A percentile compares a stretch with the other conserved stretches of the same genome.
These are phyloP conservation scores for Noccaea bulbosa DNA, from an alignment of 345 rosid species.

Conservation along the genomic window DNA sequence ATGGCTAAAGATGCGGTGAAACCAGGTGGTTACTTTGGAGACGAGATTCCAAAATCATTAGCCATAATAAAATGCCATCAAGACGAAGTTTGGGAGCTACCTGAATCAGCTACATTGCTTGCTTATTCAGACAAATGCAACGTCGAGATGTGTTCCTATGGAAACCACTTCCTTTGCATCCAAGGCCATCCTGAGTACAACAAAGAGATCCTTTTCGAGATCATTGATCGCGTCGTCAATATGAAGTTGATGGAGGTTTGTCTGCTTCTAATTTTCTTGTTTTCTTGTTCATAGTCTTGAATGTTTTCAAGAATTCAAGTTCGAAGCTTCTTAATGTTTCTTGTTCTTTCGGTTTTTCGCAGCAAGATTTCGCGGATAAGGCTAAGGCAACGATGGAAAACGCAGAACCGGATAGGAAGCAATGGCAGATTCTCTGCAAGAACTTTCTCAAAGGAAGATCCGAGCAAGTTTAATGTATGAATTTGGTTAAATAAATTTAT, in stretches of 20 bases:
- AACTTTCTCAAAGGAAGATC: slow-evolving; percentile 42
- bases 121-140: slow-evolving; percentile 79
- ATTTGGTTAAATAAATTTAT: background rate
- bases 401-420: slow-evolving; percentile 30
- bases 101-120: slow-evolving; percentile 69
- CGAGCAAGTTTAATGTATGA: background rate
- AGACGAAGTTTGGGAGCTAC: slow-evolving; percentile 85
- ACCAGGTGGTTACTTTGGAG: slow-evolving; percentile 39
- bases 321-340: background rate
- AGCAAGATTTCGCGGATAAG: slow-evolving; percentile 42
- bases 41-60: slow-evolving; percentile 52
- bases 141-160: slow-evolving; percentile 65
- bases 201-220: slow-evolving; percentile 69
- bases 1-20: slow-evolving; percentile 50
- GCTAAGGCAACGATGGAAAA: slow-evolving; percentile 39
- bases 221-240: slow-evolving; percentile 71
- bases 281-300: background rate
- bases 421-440: slow-evolving; percentile 41
- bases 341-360: background rate
- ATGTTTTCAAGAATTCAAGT: background rate
- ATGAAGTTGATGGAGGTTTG: slow-evolving; percentile 63
- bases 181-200: slow-evolving; percentile 98
- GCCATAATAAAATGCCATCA: slow-evolving; percentile 82
- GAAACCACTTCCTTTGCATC: slow-evolving; percentile 65
- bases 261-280: background rate